Evolutionary conservation across 371 early-diverging fungal species (phyloP), one percentile per base, ranked within the genome.

Genomic region (Lichtheimia hyalospora): DNA sequence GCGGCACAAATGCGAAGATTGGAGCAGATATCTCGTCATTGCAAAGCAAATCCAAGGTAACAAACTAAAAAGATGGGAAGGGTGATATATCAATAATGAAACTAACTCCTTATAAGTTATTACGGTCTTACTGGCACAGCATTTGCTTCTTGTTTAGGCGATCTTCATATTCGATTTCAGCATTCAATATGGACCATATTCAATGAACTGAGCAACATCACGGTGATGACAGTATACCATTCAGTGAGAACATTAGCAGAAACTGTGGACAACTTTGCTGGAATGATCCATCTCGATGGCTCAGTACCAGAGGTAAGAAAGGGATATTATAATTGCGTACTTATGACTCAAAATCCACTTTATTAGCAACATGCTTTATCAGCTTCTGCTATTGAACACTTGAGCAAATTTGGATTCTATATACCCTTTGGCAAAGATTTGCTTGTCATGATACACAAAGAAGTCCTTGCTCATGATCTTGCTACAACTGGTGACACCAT

Each of bases 41-140:
- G 81, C 25, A 67, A 71, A 18, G 44, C 53, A 13, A 69, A 75
- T 8, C 72, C 75, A 46, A 66, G 67, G 81, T 73, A 66, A 28
- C 25, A 51, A 51, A 12, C 4, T 13, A 8, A 24, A 14, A 23
- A 15, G 24, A 3, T 0, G 13, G 6, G 24, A 50, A 7, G 24
- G 6, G 16, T 5, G 25, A 24, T 25, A 5, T 15, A 18, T 18
- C 5, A 10, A 2, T 28, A 18, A 40, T 14, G 12, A 41, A 40
- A n/a, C 12, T 27, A 16, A 18, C 28, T 13, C 5, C n/a, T n/a
- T n/a, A n/a, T n/a, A 55, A 81, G 81, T 1, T 64, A 51, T 7
- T 75, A 77, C 57, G 75, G 84, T 10, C 58, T 76, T 18, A 70
- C 70, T 39, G 74, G 82, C 1, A 62, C 75, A 6, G 82, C 84